Evolutionary conservation across 805 yeast species (phyloP), one percentile per base, ranked within the genome.

Genomic region (Candida ovalis): DNA sequence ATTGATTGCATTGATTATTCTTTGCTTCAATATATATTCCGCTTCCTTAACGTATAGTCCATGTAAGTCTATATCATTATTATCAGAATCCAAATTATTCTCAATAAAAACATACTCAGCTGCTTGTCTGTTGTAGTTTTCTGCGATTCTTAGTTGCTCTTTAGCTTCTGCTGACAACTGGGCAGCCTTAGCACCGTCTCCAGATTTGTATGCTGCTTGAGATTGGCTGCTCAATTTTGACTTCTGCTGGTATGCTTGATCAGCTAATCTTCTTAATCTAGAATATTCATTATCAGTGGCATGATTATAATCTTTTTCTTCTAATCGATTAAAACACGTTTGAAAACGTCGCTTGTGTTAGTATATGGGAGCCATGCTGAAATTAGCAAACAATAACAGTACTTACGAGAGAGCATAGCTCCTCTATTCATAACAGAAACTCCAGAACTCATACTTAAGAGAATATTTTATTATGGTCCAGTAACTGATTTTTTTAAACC

Each of bases 21-120:
- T 75, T 51, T 78, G 80, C 56, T 84, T 87, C 54, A 92, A 72
- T 44, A 86, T 80, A 62, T 80, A 85, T 51, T 80, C 80, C 7
- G 97, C 97, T 69, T 92, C 99, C 63, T 83, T 85, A 18, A 92
- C 95, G 58, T 75, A 91, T 27, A 92, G 71, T 0, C 99, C 99
- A 66, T 92, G 99, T 45, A 92, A 73, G 69, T 92, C 98, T 53
- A 92, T 89, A 67, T 92, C 98, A 64, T 88, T 85, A 22, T 75
- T 74, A 28, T 78, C 82, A n/a, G 92, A 83, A 61, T 91, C 97
- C 36, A 88, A 79, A 62, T 92, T 92, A 66, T 92, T 92, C 55
- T 86, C 91, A 39, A 83, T 72, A 64, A 92, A 92, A 1, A 88
- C 96, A 60, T 84, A 90, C 64, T 84, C 88, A 1, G 97, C 97